A percentile compares a stretch with the other conserved stretches of the same genome.
These are phyloP conservation scores for Flaveria trinervia DNA, from an alignment of 129 eudicot genomes.

Conservation along the genomic window DNA sequence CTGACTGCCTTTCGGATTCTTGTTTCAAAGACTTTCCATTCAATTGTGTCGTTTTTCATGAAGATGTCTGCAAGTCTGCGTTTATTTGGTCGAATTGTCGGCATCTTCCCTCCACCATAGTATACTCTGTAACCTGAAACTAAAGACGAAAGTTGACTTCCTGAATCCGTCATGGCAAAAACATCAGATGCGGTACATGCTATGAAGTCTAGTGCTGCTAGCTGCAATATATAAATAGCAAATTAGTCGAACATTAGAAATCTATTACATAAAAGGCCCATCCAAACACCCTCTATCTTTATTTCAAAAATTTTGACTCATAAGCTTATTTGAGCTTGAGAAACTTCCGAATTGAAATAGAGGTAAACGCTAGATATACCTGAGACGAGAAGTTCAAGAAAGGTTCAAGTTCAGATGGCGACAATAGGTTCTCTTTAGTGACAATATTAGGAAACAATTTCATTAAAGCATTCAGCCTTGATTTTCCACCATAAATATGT, in stretches of 20 bases:
- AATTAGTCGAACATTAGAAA: not conserved
- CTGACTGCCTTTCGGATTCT: slow-evolving; percentile 90
- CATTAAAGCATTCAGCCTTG: slow-evolving; percentile 77
- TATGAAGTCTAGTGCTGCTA: slow-evolving; percentile 96
- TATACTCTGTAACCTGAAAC: slow-evolving; percentile 85
- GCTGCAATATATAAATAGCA: slow-evolving; percentile 46
- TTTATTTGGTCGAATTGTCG: slow-evolving; percentile 96
- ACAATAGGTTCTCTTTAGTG: slow-evolving; percentile 82
- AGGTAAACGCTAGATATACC: slow-evolving; percentile 36
- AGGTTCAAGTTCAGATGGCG: slow-evolving; percentile 81
- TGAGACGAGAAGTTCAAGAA: slow-evolving; percentile 86
- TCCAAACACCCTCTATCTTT: not conserved
- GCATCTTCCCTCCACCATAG: slow-evolving; percentile 93
- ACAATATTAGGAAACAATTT: slow-evolving; percentile 84
- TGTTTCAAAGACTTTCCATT: slow-evolving; percentile 82
- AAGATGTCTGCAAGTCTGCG: slow-evolving; percentile 94
- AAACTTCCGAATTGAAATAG: not conserved
- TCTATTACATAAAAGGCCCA: not conserved
- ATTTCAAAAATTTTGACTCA: not conserved
- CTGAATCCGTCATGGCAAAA: slow-evolving; percentile 98
- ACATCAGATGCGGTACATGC: slow-evolving; percentile 82
- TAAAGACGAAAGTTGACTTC: slow-evolving; percentile 91
- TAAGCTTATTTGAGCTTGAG: slow-evolving; percentile 3
- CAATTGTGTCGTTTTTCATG: slow-evolving; percentile 78
- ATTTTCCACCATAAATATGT: slow-evolving; percentile 87